These are phyloP conservation scores for Colletotrichum tropicicola DNA, from an alignment of 2,329 filamentous ascomycete genomes.

Conservation along the genomic window DNA sequence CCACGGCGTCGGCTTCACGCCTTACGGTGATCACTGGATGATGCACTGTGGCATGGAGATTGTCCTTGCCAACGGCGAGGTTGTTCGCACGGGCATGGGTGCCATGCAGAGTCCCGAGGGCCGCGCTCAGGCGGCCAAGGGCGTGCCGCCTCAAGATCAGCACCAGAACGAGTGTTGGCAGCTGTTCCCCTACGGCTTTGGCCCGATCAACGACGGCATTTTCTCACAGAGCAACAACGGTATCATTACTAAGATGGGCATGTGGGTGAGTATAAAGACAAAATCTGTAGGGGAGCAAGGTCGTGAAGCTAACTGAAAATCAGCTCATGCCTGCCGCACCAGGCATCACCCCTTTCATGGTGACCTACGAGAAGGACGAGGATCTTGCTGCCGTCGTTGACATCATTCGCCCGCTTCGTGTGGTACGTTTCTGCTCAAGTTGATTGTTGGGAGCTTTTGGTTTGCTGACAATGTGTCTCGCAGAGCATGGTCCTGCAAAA, in stretches of 20 bases:
- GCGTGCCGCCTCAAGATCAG: constrained; percentile 40
- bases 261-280: constrained; percentile 42
- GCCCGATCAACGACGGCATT: constrained; percentile 52
- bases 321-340: constrained; percentile 44
- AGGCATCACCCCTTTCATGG: constrained; percentile 47
- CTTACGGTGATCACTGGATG: constrained; percentile 47
- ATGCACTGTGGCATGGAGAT: constrained; percentile 53
- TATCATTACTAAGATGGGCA: constrained; percentile 63
- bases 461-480: neutral
- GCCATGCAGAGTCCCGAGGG: constrained; percentile 45
- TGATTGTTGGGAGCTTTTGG: too few species aligned
- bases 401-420: constrained; percentile 42
- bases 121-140: constrained; percentile 43
- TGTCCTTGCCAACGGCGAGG: constrained; percentile 53
- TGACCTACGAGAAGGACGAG: constrained; percentile 47
- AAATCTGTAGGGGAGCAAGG: too few species aligned
- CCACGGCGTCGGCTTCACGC: constrained; percentile 56
- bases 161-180: constrained; percentile 41
- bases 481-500: constrained; percentile 49
- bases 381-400: constrained; percentile 46
- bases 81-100: constrained; percentile 57
- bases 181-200: constrained; percentile 49
- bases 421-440: too few species aligned
- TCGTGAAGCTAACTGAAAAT: neutral
- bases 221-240: constrained; percentile 62